Evolutionary conservation across 2,329 filamentous ascomycete species (phyloP), one percentile per base, ranked within the genome.

Genomic region (Penicillium sp.): DNA sequence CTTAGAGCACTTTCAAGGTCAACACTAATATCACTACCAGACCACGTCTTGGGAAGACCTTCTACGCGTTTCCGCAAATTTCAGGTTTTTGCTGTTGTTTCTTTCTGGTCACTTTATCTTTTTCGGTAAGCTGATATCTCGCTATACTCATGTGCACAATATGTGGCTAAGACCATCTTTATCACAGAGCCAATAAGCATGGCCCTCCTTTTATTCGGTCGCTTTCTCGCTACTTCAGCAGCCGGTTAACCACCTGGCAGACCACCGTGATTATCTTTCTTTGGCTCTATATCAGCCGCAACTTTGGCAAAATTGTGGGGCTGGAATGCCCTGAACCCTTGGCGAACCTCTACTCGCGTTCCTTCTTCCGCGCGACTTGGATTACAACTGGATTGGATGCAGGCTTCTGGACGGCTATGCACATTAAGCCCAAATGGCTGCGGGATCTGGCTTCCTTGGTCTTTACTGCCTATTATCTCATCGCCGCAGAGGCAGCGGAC

Each of bases 351-450:
- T 98, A 98, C 72, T 89, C 87, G 44, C 78, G 88, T 42, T 84
- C 87, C 23, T 98, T 94, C 72, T 98, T 95, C 68, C 85, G 93
- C 40, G 93, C 93, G 45, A 98, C 93, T 64, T 98, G 93, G 93
- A 81, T 97, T 13, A 84, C 93, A 43, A 98, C 93, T 0, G 93
- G 89, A 0, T 72, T 98, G 50, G 93, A 98, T 61, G 93, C 93
- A 5, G 93, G 93, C 1, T 98, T 96, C 69, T 98, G 93, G 93
- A 95, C 89, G 0, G 93, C 93, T 27, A 98, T 98, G 93, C 85
- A 83, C 60, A 90, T 98, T 54, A 81, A 80, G 46, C 76, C 76
- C 39, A 89, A 86, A 60, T 90, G 87, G 81, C 58, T 95, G 34
- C 79, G 89, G 31, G 90, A 97, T 65, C 64, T 95, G 11, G 81